Conservation (phyloP, 2,329 filamentous ascomycete genomes). For the Claviceps sp. region DNA sequence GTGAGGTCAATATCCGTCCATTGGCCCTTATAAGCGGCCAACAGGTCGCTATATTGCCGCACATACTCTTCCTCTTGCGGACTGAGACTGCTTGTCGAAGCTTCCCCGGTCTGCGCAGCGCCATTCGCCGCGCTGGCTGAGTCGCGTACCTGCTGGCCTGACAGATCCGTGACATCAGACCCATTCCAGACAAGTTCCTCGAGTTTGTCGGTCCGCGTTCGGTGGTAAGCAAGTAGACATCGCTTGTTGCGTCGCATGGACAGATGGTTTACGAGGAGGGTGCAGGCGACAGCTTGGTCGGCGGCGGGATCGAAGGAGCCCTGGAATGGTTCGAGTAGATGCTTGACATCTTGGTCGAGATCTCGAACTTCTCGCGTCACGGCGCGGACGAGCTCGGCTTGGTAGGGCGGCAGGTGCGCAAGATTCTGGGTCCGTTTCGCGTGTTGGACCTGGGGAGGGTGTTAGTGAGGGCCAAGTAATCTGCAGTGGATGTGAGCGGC, state of each 20-base stretch:
- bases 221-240: constrained; percentile 87
- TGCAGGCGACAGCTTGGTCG: constrained; percentile 74
- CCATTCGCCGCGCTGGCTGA: constrained; percentile 19
- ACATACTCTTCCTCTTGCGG: constrained; percentile 97
- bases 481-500: constrained; percentile 9
- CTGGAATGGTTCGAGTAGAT: constrained; percentile 69
- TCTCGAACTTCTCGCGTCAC: constrained; percentile 88
- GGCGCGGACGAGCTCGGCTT: constrained; percentile 77
- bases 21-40: constrained; percentile 94
- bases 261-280: constrained; percentile 82
- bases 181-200: constrained; percentile 92
- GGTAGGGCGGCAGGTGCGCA: constrained; percentile 76
- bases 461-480: neutral
- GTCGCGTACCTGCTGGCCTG: constrained; percentile 39
- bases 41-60: constrained; percentile 75
- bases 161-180: constrained; percentile 63
- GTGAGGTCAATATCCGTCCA: constrained; percentile 98
- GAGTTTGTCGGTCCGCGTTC: constrained; percentile 77
- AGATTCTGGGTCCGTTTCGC: constrained; percentile 89
- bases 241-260: constrained; percentile 94
- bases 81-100: constrained; percentile 62
- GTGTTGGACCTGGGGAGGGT: constrained; percentile 60
- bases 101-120: constrained; percentile 27
- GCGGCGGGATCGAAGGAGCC: constrained; percentile 74
- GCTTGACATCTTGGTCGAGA: constrained; percentile 71